Conservation (phyloP, 2,329 filamentous ascomycete species). For the Boeremia exigua region DNA sequence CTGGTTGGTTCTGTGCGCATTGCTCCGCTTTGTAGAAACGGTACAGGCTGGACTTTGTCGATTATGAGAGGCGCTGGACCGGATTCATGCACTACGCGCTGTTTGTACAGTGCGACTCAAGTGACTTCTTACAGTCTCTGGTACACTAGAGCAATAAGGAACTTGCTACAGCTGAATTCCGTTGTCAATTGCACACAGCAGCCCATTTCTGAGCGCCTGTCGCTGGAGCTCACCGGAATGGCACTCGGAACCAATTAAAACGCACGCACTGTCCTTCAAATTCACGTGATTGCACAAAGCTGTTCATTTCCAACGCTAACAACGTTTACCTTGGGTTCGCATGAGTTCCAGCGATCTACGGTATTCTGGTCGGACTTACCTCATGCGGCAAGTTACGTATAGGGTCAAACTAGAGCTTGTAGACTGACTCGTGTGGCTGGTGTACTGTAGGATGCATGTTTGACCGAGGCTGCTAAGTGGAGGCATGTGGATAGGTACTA, state of each 20-base stretch:
- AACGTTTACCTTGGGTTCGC: slow-evolving; percentile 24
- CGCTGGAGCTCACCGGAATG: background rate
- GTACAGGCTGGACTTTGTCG: no score
- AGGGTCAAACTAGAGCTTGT: background rate
- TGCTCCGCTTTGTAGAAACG: no score
- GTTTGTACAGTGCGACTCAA: no score
- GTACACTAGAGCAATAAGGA: no score
- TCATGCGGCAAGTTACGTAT: slow-evolving; percentile 29
- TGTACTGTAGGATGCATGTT: background rate
- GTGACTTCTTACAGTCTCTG: no score
- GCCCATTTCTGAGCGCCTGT: background rate
- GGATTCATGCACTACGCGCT: no score
- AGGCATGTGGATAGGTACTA: background rate
- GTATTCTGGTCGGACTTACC: slow-evolving; percentile 24
- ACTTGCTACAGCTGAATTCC: no score
- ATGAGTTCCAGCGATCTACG: slow-evolving; percentile 43
- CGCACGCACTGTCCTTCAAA: background rate
- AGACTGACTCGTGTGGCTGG: background rate
- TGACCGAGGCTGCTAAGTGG: slow-evolving; percentile 2
- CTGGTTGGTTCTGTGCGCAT: no score
- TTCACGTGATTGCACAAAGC: slow-evolving; percentile 25
- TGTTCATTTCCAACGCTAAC: slow-evolving; percentile 18
- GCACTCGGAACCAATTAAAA: background rate
- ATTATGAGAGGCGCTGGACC: no score
- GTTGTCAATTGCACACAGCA: no score